Conservation (phyloP, 1,284 basidiomycete genomes). For the Apiotrichum brassicae region DNA sequence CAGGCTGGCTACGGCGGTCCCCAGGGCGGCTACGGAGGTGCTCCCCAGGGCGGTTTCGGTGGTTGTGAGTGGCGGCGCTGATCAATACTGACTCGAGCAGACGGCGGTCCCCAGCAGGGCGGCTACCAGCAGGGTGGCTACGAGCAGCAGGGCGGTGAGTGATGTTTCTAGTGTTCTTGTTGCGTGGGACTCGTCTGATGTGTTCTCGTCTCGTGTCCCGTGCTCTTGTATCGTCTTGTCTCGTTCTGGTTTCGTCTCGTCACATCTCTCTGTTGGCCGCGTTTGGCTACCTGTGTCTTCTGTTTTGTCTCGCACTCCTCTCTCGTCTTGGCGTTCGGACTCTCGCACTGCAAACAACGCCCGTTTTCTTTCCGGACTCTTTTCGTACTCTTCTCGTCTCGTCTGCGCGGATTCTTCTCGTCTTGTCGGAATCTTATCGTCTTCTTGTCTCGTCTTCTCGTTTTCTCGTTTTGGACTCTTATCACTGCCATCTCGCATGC, state of each 20-base stretch:
- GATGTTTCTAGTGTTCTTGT: not conserved
- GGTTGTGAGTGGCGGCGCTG: slow-evolving; percentile 16
- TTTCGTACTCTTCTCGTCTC: not conserved
- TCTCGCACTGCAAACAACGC: too few species aligned
- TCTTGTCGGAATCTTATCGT: not conserved
- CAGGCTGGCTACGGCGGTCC: slow-evolving; percentile 41
- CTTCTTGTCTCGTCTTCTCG: not conserved
- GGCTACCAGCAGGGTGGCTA: slow-evolving; percentile 47
- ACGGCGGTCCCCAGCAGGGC: slow-evolving; percentile 25
- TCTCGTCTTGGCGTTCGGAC: not conserved
- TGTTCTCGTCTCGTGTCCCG: slow-evolving; percentile 2
- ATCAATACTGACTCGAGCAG: slow-evolving; percentile 9
- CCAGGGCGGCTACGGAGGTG: slow-evolving; percentile 42
- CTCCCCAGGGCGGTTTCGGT: slow-evolving; percentile 25
- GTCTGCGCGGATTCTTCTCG: too few species aligned
- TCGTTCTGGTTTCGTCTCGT: not conserved
- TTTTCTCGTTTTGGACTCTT: not conserved
- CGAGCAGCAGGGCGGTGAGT: slow-evolving; percentile 27
- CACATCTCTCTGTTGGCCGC: not conserved
- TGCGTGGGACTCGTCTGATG: not conserved
- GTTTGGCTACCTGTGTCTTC: not conserved
- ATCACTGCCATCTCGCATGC: not conserved
- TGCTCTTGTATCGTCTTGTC: not conserved
- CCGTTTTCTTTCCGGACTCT: not conserved
- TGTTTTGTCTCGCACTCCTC: not conserved